Base-by-base conservation (phyloP, 805 yeast genomes). In the Zygoascus biomembranicola region DNA sequence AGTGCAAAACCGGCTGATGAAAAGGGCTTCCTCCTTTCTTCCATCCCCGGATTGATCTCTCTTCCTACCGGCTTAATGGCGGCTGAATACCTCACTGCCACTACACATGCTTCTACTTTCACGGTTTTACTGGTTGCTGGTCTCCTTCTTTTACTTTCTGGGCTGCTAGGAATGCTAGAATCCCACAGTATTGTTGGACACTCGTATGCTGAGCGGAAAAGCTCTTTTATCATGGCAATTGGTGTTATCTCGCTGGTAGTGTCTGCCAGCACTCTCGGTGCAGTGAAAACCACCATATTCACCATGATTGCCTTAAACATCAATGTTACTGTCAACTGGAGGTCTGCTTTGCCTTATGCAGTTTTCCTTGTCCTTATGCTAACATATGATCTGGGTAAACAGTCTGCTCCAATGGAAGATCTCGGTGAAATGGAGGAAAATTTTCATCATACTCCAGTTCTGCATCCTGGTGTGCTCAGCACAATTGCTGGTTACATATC, bases 11-110 rank as follows among this genome's bases (percentile, higher is more conserved):
- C 16, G 3, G 49, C 51, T 16, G 49, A 44, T 16, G 26, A 20
- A 11, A 37, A 35, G 16, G 20, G 23, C 2, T 31, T 51, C 6
- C 39, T 58, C 18, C 50, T 66, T n/a, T 62, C 63, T 20, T 52
- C 60, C n/a, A 52, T 66, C n/a, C 69, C 70, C 13, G 61, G 67
- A 4, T 59, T 64, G 31, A 53, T 66, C 11, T 60, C 70, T 13
- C 58, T 66, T 32, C 65, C 70, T 1, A 65, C 69, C 0, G 61
- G 63, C 9, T 44, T 66, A 44, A 56, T 65, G 28, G 65, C 66
- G 2, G 55, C 60, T 1, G 60, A 59, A 32, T 56, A 58, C 26
- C 52, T 63, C 16, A 45, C 56, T n/a, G 23, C 44, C 1, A 50
- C 32, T 52, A 46, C 52, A 20, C 43, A 14, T 20, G 23, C 45